These are phyloP conservation scores for Mucor circinelloides DNA, from an alignment of 371 early-diverging fungal species.

Conservation along the genomic window DNA sequence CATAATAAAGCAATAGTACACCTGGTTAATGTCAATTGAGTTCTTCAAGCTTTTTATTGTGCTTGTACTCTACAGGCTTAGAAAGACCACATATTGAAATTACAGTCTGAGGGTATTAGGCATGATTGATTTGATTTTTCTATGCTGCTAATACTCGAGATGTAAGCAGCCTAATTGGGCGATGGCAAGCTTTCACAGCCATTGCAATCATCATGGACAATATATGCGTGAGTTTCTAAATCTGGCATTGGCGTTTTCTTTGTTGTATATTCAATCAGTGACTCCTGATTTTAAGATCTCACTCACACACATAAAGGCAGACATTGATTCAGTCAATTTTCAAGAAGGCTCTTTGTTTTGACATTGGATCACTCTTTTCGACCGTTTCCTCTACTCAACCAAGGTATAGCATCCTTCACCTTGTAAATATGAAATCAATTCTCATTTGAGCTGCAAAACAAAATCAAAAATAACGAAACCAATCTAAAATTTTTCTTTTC, in stretches of 20 bases:
- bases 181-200: neutral
- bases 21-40: too few species aligned
- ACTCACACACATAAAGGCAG: neutral
- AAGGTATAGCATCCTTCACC: neutral
- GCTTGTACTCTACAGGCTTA: too few species aligned
- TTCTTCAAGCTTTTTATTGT: too few species aligned
- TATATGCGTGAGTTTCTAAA: neutral
- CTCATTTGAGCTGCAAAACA: slow-evolving; percentile 5
- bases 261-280: neutral
- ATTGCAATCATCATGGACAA: neutral
- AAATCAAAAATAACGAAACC: neutral
- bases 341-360: neutral
- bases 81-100: neutral
- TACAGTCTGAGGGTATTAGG: neutral
- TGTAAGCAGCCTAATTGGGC: neutral
- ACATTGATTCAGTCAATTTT: neutral
- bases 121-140: neutral
- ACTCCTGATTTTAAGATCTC: neutral
- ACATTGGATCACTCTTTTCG: neutral
- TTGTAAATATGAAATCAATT: neutral
- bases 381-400: neutral
- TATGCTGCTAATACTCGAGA: neutral
- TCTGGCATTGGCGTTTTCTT: neutral
- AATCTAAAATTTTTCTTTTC: neutral
- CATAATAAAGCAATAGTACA: too few species aligned